phyloP scores from a whole-genome alignment of 148 eudicot species.

The Fagopyrum esculentum region DNA sequence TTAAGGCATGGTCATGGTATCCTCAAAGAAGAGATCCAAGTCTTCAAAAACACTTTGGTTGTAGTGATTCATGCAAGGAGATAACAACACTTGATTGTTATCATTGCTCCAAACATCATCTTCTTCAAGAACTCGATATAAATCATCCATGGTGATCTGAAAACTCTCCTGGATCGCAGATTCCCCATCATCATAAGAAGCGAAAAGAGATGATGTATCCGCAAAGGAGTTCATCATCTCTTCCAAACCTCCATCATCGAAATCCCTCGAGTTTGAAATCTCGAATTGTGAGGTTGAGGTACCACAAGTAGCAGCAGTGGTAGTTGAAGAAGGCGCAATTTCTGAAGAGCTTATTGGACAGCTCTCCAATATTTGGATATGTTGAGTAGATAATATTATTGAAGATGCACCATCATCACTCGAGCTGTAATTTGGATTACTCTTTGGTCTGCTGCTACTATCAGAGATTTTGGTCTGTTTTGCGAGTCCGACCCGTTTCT shows the following conservation, averaged over 20 bases:
- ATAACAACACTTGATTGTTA: background rate
- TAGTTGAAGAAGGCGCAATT: background rate
- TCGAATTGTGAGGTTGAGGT: background rate
- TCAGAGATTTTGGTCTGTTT: background rate
- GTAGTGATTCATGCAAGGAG: constrained; percentile 5
- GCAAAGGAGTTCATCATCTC: constrained; percentile 10
- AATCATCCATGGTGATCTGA: background rate
- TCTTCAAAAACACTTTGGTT: background rate
- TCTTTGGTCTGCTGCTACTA: background rate
- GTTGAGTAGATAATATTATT: background rate
- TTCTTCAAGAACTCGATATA: background rate
- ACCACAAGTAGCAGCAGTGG: background rate
- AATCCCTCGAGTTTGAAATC: background rate
- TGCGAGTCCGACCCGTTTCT: constrained; percentile 7
- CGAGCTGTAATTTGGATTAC: background rate
- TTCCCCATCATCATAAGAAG: background rate
- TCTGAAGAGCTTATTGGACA: constrained; percentile 2
- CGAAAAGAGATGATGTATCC: background rate
- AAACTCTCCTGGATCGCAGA: background rate
- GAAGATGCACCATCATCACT: background rate
- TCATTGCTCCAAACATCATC: background rate
- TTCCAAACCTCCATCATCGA: constrained; percentile 6
- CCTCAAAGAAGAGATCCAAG: background rate
- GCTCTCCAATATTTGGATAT: constrained; percentile 7
- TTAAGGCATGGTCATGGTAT: background rate